These are phyloP conservation scores for Cyberlindnera japonica DNA, from an alignment of 805 yeast species.

Conservation along the genomic window DNA sequence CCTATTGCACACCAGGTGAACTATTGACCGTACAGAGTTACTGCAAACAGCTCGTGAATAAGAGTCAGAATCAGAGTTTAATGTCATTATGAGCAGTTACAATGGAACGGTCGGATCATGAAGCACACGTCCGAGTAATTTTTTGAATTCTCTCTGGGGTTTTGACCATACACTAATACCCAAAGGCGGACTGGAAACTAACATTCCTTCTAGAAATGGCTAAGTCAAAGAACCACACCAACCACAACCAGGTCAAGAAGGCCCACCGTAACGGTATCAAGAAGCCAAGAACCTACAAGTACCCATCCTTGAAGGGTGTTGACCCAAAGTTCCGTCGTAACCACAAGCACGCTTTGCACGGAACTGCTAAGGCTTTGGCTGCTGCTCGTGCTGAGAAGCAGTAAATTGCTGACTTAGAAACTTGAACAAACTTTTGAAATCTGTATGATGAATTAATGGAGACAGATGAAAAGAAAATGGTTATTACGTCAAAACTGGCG, in stretches of 20 bases:
- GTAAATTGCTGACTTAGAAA: conserved; percentile 6
- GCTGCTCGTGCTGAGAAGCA: conserved; percentile 61
- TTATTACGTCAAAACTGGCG: no score
- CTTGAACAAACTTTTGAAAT: conserved; percentile 6
- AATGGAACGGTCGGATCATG: no score
- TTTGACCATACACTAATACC: neutral
- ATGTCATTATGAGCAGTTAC: no score
- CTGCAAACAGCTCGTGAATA: no score
- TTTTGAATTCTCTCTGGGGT: conserved; percentile 1
- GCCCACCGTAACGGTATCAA: conserved; percentile 99
- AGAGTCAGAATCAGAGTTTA: no score
- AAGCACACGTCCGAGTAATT: neutral
- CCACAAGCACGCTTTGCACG: conserved; percentile 99
- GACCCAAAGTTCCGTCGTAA: conserved; percentile 99
- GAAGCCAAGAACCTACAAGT: conserved; percentile 97
- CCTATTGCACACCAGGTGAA: no score
- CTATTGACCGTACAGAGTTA: no score
- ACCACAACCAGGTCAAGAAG: conserved; percentile 99
- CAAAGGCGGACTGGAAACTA: conserved; percentile 15
- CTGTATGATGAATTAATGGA: conserved; percentile 13
- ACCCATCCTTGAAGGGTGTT: conserved; percentile 98
- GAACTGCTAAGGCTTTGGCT: conserved; percentile 93
- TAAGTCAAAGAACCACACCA: conserved; percentile 99
- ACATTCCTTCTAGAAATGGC: conserved; percentile 62
- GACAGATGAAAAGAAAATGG: conserved; percentile 5